These are phyloP conservation scores for Fusarium udum DNA, from an alignment of 2,329 filamentous ascomycete species.

Conservation along the genomic window DNA sequence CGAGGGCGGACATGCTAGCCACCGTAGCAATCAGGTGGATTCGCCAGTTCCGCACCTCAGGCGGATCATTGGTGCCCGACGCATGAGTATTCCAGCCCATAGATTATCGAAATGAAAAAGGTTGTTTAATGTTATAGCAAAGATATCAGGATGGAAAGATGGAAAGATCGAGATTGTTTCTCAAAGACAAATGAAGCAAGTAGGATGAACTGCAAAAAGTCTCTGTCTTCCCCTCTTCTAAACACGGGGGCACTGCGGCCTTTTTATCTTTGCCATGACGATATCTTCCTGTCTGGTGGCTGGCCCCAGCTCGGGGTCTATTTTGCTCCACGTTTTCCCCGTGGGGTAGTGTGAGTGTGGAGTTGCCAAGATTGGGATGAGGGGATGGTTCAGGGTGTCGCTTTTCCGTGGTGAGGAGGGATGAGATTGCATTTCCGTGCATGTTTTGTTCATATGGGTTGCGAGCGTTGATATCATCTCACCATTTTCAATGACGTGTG, in stretches of 20 bases:
- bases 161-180: neutral
- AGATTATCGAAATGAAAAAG: slow-evolving; percentile 17
- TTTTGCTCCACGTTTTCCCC: slow-evolving; percentile 35
- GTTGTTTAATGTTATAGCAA: neutral
- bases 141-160: neutral
- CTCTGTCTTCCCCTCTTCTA: neutral
- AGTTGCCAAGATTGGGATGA: slow-evolving; percentile 26
- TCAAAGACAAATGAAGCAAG: neutral
- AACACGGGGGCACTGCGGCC: neutral
- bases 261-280: slow-evolving; percentile 12
- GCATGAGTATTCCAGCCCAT: slow-evolving; percentile 47
- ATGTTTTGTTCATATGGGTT: neutral
- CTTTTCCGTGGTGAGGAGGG: neutral
- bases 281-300: neutral
- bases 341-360: slow-evolving; percentile 34
- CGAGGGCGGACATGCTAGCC: slow-evolving; percentile 48
- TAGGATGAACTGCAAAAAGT: slow-evolving; percentile 3
- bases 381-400: neutral
- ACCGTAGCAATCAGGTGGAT: slow-evolving; percentile 48
- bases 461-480: neutral
- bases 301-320: neutral
- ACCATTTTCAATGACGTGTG: neutral
- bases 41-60: slow-evolving; percentile 48
- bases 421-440: neutral
- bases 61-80: slow-evolving; percentile 51